These are phyloP conservation scores for Biancaea sappan DNA, from an alignment of 306 rosid genomes.

Conservation along the genomic window DNA sequence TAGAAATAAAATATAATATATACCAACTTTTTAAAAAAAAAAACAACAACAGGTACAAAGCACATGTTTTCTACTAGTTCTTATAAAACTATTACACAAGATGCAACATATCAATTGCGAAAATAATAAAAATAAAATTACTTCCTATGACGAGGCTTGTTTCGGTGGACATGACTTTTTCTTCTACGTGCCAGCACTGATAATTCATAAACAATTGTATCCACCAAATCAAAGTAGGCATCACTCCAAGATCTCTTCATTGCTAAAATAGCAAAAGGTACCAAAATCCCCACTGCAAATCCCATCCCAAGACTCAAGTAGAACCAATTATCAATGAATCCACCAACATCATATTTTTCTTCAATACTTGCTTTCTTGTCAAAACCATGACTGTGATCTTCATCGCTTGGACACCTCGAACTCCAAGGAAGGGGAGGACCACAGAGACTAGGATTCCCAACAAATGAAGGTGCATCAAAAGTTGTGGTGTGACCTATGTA, in stretches of 20 bases:
- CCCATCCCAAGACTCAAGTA: conserved; percentile 59
- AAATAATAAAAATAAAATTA: not conserved
- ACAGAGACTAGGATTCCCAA: conserved; percentile 46
- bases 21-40: too few species aligned
- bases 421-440: conserved; percentile 44
- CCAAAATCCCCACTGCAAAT: conserved; percentile 44
- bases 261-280: conserved; percentile 44
- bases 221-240: conserved; percentile 42
- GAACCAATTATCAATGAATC: conserved; percentile 47
- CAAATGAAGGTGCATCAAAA: conserved; percentile 39
- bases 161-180: not conserved
- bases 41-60: too few species aligned
- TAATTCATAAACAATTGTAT: conserved; percentile 31
- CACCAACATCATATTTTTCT: not conserved
- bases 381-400: not conserved
- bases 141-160: not conserved
- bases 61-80: too few species aligned
- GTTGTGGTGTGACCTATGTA: conserved; percentile 40
- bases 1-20: too few species aligned
- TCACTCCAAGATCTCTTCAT: conserved; percentile 42
- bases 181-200: not conserved
- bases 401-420: conserved; percentile 29
- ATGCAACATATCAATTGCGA: not conserved
- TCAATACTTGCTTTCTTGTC: not conserved
- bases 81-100: not conserved